Evolutionary conservation across 1,284 basidiomycete species (phyloP), one percentile per base, ranked within the genome.

Genomic region (Quambalaria eucalypti): DNA sequence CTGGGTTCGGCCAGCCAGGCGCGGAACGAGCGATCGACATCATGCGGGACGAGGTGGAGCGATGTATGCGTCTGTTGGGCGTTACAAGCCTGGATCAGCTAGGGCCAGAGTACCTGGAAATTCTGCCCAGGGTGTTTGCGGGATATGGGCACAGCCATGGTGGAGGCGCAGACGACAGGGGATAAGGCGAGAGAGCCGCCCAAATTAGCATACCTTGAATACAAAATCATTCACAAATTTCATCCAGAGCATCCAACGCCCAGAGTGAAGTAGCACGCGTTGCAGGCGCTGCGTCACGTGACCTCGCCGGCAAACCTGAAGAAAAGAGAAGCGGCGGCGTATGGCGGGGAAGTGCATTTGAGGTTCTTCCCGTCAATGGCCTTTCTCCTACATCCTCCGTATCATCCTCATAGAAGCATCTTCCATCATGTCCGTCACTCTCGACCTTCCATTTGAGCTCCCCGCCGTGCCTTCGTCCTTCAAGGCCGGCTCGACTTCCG

Each of bases 1-100:
- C 87, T 82, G 88, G 88, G 4, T 92, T 89, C 56, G 90, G 89
- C 1, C 83, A 85, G 61, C 81, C 82, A 8, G 91, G 91, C 1
- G 88, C 90, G 12, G 79, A 84, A 36, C 87, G 87, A 70, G 80
- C 86, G 28, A 81, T 79, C 14, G 70, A 77, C n/a, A 79, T 93
- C 40, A 76, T 93, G 62, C 80, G 85, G 64, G 84, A 86, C 49
- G 90, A 95, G 78, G 87, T 93, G 36, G 75, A 84, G 40, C 84
- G 84, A 2, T 84, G 83, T 0, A 89, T 95, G 87, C 79, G 83
- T 54, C 79, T 89, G 23, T 76, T 91, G 2, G 90, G 90, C 36
- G 87, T 84, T 16, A 81, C 80, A n/a, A 82, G 78, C 47, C 76
- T 93, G 14, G 73, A 79, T 7, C 83, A 91, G 55, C 79, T 93